Evolutionary conservation across 2,329 filamentous ascomycete species (phyloP).

Genomic region (Colletotrichum destructivum): DNA sequence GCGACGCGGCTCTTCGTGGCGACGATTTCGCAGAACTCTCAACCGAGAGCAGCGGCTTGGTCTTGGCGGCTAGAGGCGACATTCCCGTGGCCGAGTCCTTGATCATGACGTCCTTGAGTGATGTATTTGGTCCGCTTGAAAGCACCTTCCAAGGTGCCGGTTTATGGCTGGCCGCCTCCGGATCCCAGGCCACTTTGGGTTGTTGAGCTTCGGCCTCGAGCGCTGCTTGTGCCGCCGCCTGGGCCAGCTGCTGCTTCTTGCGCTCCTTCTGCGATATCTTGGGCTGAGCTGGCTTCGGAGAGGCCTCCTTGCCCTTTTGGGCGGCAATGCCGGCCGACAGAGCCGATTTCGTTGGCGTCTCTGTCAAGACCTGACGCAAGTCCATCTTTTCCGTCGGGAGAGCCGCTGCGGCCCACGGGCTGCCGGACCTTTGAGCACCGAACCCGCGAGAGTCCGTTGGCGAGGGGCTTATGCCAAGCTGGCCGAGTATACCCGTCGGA

Average conservation of each 20-base stretch:
- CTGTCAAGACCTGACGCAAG: slow-evolving; percentile 82
- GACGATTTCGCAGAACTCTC: slow-evolving; percentile 58
- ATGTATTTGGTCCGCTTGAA: slow-evolving; percentile 62
- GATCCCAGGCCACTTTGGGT: slow-evolving; percentile 63
- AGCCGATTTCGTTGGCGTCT: slow-evolving; percentile 67
- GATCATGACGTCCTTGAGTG: slow-evolving; percentile 65
- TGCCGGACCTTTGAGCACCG: slow-evolving; percentile 47
- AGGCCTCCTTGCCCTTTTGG: slow-evolving; percentile 60
- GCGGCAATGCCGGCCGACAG: slow-evolving; percentile 69
- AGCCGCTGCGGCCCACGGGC: slow-evolving; percentile 65
- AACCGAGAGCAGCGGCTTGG: slow-evolving; percentile 61
- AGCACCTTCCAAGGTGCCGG: slow-evolving; percentile 78
- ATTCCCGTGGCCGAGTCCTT: slow-evolving; percentile 49
- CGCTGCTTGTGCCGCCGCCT: slow-evolving; percentile 63
- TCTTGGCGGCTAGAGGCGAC: slow-evolving; percentile 44
- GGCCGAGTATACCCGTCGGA: not conserved
- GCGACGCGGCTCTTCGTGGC: slow-evolving; percentile 68
- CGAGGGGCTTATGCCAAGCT: slow-evolving; percentile 12
- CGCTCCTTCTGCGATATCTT: slow-evolving; percentile 94
- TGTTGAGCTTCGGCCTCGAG: slow-evolving; percentile 53
- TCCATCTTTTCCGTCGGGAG: slow-evolving; percentile 77
- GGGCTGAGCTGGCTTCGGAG: slow-evolving; percentile 55
- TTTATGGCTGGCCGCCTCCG: slow-evolving; percentile 54
- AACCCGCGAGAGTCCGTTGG: slow-evolving; percentile 28
- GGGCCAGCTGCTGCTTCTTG: slow-evolving; percentile 84